Base-by-base conservation (phyloP, 2,329 filamentous ascomycete species). In the Hypoxylon sp. region DNA sequence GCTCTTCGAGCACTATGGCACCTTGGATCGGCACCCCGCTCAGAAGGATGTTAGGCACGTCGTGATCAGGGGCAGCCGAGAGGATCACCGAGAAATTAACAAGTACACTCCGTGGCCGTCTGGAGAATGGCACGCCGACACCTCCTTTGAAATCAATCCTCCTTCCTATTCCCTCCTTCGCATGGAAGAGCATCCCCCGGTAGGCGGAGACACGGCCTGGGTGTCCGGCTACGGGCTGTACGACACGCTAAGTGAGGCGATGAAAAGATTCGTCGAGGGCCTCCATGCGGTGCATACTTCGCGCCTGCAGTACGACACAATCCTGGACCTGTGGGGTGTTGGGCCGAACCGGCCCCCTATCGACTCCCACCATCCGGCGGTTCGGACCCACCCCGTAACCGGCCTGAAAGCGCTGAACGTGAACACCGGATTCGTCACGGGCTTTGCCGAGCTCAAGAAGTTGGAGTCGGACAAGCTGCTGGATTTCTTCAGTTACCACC, bases 61-160 rank as follows among this genome's bases (percentile, higher is more conserved):
- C 7, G 77, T 81, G 10, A 84, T 85, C 62, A 77, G 79, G 28
- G 83, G 82, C 1, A 84, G 80, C 66, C 77, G 74, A 1, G 80
- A 82, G 25, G 82, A 85, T 67, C 81, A 83, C 69, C 81, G 83
- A 9, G 79, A 82, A 63, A 73, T 82, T 1, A 68, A 77, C 1
- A 82, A 79, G 25, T 84, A 85, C 71, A 85, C 83, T 0, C 82
- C 82, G 0, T 85, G 82, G 81, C 80, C 80, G 1, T 78, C 74
- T 7, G 80, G 76, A 3, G 83, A 84, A 50, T 85, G 82, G 65
- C 83, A 85, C 63, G 81, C 83, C 28, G 84, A 86, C 71, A 85
- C 82, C 1, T 83, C 80, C 0, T 85, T 85, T 66, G 83, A 86
- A 72, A 79, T 84, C 64, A 85, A 86, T 65, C 83, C 83, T 1